phyloP scores from a whole-genome alignment of 805 yeast species.

The Starmerella etchellsii region DNA sequence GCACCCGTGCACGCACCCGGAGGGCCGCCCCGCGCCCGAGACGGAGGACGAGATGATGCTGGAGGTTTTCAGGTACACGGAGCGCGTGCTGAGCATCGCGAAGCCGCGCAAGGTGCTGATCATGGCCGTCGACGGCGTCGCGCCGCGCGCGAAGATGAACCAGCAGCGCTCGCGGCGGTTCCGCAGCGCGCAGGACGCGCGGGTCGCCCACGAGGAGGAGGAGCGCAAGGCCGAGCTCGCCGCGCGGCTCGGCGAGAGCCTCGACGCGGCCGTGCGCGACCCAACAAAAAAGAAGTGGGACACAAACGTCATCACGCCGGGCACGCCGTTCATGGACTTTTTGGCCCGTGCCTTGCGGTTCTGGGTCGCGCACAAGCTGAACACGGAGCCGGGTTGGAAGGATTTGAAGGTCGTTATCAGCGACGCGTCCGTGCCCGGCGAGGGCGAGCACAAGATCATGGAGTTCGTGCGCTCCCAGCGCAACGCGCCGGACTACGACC shows the following conservation, averaged over 20 bases:
- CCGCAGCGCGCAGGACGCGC: constrained; percentile 82
- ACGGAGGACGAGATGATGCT: constrained; percentile 95
- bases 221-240: constrained; percentile 27
- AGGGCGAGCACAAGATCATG: constrained; percentile 98
- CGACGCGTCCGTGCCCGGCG: constrained; percentile 97
- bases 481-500: constrained; percentile 72
- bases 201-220: constrained; percentile 49
- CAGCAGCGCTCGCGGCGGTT: constrained; percentile 92
- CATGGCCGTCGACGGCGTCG: constrained; percentile 98
- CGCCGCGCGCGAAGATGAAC: constrained; percentile 96
- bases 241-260: constrained; percentile 48
- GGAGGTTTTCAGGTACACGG: constrained; percentile 85
- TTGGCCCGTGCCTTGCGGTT: constrained; percentile 71
- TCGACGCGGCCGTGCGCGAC: constrained; percentile 62
- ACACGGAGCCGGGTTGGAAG: constrained; percentile 89
- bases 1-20: constrained; percentile 98
- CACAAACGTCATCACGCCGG: constrained; percentile 94
- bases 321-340: constrained; percentile 94
- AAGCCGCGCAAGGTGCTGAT: constrained; percentile 82
- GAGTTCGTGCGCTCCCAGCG: constrained; percentile 85
- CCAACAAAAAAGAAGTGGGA: constrained; percentile 78
- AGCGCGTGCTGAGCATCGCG: constrained; percentile 83
- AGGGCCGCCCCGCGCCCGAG: constrained; percentile 87
- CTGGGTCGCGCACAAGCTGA: constrained; percentile 83
- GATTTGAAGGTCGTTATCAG: constrained; percentile 77